phyloP scores from a whole-genome alignment of 2,329 filamentous ascomycete species.

The Talaromyces sp. region DNA sequence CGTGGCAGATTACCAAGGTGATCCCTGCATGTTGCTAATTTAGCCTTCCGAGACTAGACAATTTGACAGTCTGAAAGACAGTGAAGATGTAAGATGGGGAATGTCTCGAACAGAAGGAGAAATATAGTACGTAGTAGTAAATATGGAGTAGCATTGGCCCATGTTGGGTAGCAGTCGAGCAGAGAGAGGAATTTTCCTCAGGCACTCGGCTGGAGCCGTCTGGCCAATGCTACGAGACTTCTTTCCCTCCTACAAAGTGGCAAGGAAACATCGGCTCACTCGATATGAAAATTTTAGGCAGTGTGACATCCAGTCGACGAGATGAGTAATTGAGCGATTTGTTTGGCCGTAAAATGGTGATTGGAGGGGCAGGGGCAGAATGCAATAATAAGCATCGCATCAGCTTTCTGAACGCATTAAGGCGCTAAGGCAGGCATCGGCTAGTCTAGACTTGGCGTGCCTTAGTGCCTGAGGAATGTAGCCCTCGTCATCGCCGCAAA shows the following conservation, averaged over 20 bases:
- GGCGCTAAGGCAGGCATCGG: not conserved
- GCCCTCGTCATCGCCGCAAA: slow-evolving; percentile 8
- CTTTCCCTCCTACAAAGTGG: not conserved
- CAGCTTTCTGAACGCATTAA: not conserved
- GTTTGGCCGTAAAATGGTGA: not conserved
- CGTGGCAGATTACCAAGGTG: not conserved
- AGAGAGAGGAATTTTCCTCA: not conserved
- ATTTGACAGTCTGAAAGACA: not conserved
- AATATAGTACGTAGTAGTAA: not conserved
- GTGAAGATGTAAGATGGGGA: not conserved
- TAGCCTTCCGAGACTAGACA: not conserved
- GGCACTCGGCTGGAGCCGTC: not conserved
- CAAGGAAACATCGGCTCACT: not conserved
- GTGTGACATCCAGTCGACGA: not conserved
- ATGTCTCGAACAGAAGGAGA: not conserved
- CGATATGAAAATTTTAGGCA: not conserved
- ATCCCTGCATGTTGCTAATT: not conserved
- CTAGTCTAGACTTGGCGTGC: slow-evolving; percentile 2
- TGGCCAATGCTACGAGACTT: not conserved
- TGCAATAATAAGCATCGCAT: too few relatives aligned
- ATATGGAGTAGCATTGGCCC: not conserved
- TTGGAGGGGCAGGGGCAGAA: not conserved
- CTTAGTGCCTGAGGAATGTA: not conserved
- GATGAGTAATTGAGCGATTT: not conserved
- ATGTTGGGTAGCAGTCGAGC: slow-evolving; percentile 3